These are phyloP conservation scores for Epichloe festucae DNA, from an alignment of 2,329 filamentous ascomycete species.

Conservation along the genomic window DNA sequence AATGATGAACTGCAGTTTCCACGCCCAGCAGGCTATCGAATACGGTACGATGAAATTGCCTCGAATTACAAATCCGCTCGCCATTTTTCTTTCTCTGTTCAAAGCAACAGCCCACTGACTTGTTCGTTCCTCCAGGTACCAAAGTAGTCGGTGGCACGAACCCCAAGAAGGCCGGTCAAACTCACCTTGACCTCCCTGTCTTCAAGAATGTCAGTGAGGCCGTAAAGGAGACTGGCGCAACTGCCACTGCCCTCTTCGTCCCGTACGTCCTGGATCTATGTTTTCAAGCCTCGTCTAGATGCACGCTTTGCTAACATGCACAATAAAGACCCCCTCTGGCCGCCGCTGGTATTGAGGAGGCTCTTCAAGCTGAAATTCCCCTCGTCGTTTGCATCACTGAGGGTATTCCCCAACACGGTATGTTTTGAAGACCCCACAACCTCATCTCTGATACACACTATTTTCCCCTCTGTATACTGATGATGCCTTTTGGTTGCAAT, in stretches of 20 bases:
- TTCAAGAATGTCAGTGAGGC: constrained; percentile 83
- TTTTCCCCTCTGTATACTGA: background rate
- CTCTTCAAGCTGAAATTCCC: constrained; percentile 81
- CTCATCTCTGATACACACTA: background rate
- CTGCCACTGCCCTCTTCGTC: constrained; percentile 89
- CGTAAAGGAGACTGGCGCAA: constrained; percentile 80
- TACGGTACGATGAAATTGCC: constrained; percentile 55
- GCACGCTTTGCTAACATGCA: constrained; percentile 7
- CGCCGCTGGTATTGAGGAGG: constrained; percentile 92
- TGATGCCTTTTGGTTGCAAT: constrained; percentile 5
- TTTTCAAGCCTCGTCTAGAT: constrained; percentile 3
- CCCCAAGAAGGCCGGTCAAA: constrained; percentile 91
- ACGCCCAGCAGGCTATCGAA: constrained; percentile 94
- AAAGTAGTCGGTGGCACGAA: constrained; percentile 97
- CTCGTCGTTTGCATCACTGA: constrained; percentile 96
- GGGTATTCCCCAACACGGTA: constrained; percentile 94
- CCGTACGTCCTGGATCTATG: constrained; percentile 46
- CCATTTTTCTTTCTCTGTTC: background rate
- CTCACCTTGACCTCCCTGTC: constrained; percentile 83
- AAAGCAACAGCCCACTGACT: constrained; percentile 11
- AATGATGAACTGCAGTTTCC: constrained; percentile 53
- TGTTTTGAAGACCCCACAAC: constrained; percentile 16
- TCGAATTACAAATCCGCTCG: background rate
- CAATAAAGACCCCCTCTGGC: constrained; percentile 71
- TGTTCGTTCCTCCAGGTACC: constrained; percentile 48